These are phyloP conservation scores for Saccharomycopsis babjevae DNA, from an alignment of 805 yeast genomes.

Conservation along the genomic window DNA sequence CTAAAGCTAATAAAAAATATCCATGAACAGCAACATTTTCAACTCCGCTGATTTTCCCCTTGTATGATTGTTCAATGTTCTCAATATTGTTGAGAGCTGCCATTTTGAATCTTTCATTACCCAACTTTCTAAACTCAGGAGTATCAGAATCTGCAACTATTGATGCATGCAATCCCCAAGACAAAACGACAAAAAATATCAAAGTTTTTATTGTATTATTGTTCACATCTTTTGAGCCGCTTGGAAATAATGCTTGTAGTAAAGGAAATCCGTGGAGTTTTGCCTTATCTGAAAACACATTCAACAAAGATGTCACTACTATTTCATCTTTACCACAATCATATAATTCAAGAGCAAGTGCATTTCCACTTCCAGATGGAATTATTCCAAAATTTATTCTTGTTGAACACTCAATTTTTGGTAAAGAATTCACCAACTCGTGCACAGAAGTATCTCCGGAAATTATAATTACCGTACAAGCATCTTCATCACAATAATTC, in stretches of 20 bases:
- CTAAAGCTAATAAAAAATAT: constrained; percentile 49
- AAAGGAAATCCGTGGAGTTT: constrained; percentile 31
- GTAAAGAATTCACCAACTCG: constrained; percentile 47
- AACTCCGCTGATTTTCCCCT: constrained; percentile 29
- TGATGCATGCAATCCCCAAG: constrained; percentile 74
- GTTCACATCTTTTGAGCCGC: constrained; percentile 24
- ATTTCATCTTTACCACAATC: background rate
- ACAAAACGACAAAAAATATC: constrained; percentile 44
- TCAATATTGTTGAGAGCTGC: constrained; percentile 48
- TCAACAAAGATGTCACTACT: constrained; percentile 27
- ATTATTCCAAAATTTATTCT: constrained; percentile 22
- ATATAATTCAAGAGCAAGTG: constrained; percentile 44
- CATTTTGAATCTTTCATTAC: constrained; percentile 44
- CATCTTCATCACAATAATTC: background rate
- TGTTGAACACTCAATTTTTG: background rate
- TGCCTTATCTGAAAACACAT: constrained; percentile 21
- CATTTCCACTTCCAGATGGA: constrained; percentile 73
- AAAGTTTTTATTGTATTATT: constrained; percentile 4
- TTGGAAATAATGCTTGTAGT: constrained; percentile 36
- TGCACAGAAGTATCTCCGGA: constrained; percentile 71
- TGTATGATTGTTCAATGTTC: constrained; percentile 37
- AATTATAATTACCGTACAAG: constrained; percentile 39
- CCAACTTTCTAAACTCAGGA: constrained; percentile 48
- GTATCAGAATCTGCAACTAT: constrained; percentile 68
- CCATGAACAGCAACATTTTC: constrained; percentile 32